Evolutionary conservation across 2,329 filamentous ascomycete genomes (phyloP).

Genomic region (Botryosphaeria dothidea): DNA sequence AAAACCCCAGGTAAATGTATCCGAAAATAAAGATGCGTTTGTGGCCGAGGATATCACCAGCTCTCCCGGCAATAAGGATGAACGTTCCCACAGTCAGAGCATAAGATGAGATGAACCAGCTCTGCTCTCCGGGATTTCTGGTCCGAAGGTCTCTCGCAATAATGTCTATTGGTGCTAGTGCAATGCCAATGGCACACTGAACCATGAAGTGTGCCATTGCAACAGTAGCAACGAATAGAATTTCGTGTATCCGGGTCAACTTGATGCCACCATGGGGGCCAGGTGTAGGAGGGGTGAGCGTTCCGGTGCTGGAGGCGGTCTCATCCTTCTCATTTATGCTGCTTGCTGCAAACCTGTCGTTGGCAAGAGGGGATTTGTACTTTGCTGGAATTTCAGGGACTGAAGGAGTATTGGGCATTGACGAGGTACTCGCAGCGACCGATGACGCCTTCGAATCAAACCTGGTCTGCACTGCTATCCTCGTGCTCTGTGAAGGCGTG

Average conservation of each 20-base stretch:
- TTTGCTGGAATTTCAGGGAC: neutral
- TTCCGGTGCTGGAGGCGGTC: neutral
- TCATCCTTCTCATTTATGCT: neutral
- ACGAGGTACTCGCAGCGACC: neutral
- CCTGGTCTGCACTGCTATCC: neutral
- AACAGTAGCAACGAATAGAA: conserved; percentile 31
- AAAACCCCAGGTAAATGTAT: conserved; percentile 42
- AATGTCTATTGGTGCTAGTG: conserved; percentile 44
- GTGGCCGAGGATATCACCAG: conserved; percentile 48
- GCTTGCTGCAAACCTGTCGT: neutral
- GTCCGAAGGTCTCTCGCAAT: conserved; percentile 47
- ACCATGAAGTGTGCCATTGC: conserved; percentile 33
- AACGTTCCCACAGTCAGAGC: conserved; percentile 47
- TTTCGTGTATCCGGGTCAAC: conserved; percentile 27
- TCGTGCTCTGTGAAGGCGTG: neutral
- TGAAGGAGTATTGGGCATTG: neutral
- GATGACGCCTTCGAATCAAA: neutral
- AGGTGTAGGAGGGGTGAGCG: neutral
- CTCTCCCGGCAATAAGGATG: conserved; percentile 46
- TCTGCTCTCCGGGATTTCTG: conserved; percentile 42
- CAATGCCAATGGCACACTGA: conserved; percentile 32
- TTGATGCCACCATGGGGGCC: conserved; percentile 1
- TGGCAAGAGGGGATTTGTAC: neutral
- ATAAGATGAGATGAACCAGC: conserved; percentile 48
- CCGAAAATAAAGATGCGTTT: conserved; percentile 44